Conservation (phyloP, 2,329 filamentous ascomycete species). For the Pseudogymnoascus sp. region DNA sequence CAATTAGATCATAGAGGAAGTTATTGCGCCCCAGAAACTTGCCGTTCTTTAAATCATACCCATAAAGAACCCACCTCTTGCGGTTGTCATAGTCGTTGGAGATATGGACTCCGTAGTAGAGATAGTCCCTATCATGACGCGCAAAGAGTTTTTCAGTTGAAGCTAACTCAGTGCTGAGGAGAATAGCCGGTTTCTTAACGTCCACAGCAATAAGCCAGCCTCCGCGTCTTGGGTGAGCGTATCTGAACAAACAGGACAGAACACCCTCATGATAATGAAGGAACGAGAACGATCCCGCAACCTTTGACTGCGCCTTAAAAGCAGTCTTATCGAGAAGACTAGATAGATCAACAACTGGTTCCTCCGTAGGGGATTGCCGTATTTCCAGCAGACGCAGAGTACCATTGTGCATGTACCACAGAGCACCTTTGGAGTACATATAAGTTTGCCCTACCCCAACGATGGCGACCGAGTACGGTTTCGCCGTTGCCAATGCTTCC, state of each 20-base stretch:
- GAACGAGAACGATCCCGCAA: slow-evolving; percentile 41
- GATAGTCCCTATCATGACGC: slow-evolving; percentile 51
- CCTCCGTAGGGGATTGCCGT: slow-evolving; percentile 39
- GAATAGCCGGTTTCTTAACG: slow-evolving; percentile 32
- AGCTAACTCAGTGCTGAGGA: slow-evolving; percentile 36
- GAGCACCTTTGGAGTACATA: slow-evolving; percentile 53
- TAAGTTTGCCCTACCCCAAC: slow-evolving; percentile 55
- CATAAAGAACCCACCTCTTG: slow-evolving; percentile 55
- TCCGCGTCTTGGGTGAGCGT: slow-evolving; percentile 31
- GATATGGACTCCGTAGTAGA: slow-evolving; percentile 62
- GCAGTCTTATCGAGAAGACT: slow-evolving; percentile 28
- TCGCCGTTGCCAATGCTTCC: slow-evolving; percentile 51
- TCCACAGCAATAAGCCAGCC: slow-evolving; percentile 50
- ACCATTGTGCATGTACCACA: slow-evolving; percentile 54
- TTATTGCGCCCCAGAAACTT: slow-evolving; percentile 40
- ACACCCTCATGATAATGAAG: slow-evolving; percentile 52
- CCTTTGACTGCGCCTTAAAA: slow-evolving; percentile 23
- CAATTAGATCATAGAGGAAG: slow-evolving; percentile 51
- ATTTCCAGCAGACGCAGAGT: slow-evolving; percentile 54
- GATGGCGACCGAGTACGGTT: slow-evolving; percentile 54
- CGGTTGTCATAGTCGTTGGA: slow-evolving; percentile 45
- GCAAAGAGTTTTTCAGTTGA: slow-evolving; percentile 56
- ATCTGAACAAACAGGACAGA: slow-evolving; percentile 49
- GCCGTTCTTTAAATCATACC: slow-evolving; percentile 39
- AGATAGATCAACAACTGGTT: slow-evolving; percentile 50